Conservation (phyloP, 139 green algal genomes). For the Axilococcus clingmanii region DNA sequence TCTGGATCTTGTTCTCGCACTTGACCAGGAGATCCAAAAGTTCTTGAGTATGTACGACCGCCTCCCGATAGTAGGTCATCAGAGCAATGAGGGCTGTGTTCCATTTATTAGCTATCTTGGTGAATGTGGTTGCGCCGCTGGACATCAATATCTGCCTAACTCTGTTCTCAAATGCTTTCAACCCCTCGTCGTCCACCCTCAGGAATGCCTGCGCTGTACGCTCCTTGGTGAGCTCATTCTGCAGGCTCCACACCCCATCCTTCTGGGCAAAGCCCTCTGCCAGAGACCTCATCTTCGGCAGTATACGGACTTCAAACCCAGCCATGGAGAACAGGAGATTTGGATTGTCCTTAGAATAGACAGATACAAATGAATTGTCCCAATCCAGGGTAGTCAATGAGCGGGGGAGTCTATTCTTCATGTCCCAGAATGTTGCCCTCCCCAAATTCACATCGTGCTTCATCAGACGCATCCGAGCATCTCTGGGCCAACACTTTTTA, state of each 20-base stretch:
- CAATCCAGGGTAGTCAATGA: slow-evolving; percentile 96
- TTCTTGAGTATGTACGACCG: slow-evolving; percentile 94
- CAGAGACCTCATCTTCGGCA: slow-evolving; percentile 90
- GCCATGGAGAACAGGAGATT: slow-evolving; percentile 98
- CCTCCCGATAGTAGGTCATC: slow-evolving; percentile 95
- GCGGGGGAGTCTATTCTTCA: slow-evolving; percentile 81
- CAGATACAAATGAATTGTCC: slow-evolving; percentile 89
- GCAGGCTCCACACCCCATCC: slow-evolving; percentile 96
- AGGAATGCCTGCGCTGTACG: slow-evolving; percentile 76
- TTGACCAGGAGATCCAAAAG: slow-evolving; percentile 99
- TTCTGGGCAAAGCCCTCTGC: slow-evolving; percentile 83
- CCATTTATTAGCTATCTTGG: slow-evolving; percentile 99
- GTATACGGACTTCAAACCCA: slow-evolving; percentile 96
- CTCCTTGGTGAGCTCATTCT: slow-evolving; percentile 97
- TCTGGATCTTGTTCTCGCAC: slow-evolving; percentile 99
- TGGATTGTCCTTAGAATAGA: slow-evolving; percentile 97
- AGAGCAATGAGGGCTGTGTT: slow-evolving; percentile 98
- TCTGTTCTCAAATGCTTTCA: slow-evolving; percentile 95
- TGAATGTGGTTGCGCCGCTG: slow-evolving; percentile 95
- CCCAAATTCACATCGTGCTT: slow-evolving; percentile 99
- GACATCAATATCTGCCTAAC: slow-evolving; percentile 98
- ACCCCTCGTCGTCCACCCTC: slow-evolving; percentile 92
- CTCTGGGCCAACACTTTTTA: slow-evolving; percentile 96
- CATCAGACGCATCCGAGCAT: slow-evolving; percentile 99
- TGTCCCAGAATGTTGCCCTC: slow-evolving; percentile 92